Evolutionary conservation across 176 grass and related monocot genomes (phyloP), one percentile per base, ranked within the genome.

Genomic region (Ampelocalamus luodianensis): DNA sequence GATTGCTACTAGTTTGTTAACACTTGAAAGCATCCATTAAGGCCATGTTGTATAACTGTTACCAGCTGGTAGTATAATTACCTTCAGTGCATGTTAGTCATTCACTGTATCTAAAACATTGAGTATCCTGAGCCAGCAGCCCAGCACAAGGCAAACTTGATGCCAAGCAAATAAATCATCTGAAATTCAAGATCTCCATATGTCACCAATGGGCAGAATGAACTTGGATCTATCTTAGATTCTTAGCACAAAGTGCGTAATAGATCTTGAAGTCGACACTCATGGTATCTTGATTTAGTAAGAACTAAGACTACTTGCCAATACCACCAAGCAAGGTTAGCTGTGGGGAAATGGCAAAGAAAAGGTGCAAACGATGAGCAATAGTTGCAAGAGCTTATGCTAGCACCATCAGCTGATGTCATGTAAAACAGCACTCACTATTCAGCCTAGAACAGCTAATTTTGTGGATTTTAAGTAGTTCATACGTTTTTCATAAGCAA

Each of bases 401-500:
- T 54, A 34, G 17, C 36, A 73, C 39, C 72, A 72, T 72, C 3
- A 56, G 20, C 40, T 26, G 72, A 56, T 82, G 54, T 46, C 58
- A 62, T 73, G 34, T 60, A 88, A 38, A 71, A 38, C 14, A 73
- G 12, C 36, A 51, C 37, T 44, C 72, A 46, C 11, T 61, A 10
- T 29, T 79, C 67, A 80, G 68, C 27, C 51, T 73, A 53, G 26
- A 68, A 14, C 22, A 74, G n/a, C 82, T 37, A 68, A 64, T 29
- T 58, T n/a, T 45, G 12, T 64, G 32, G 44, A 42, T 18, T 46
- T 78, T 24, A 10, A 72, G 54, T 51, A n/a, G 27, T 48, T 62
- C 43, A 70, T 34, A 45, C 50, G 46, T 46, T 62, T 3, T 58
- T 64, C 38, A 74, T 66, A 87, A 84, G 68, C 69, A 90, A 84